Conservation (phyloP, 1,284 basidiomycete genomes). For the Rhodotorula sp. region DNA sequence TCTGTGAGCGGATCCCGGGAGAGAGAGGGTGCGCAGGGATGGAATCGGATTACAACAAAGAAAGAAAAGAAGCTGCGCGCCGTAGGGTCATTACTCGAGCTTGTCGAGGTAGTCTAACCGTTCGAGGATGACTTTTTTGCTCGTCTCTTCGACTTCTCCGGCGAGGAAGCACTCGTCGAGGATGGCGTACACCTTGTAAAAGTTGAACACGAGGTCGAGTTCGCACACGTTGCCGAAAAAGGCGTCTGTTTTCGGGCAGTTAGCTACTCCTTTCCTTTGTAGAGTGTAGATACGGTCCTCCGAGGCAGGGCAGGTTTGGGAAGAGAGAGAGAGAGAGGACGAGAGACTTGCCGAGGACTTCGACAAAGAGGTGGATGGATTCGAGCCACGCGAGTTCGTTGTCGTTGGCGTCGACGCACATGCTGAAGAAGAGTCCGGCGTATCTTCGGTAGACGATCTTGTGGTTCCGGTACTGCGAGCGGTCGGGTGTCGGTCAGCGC, state of each 20-base stretch:
- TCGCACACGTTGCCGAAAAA: slow-evolving; percentile 99
- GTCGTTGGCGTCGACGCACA: slow-evolving; percentile 96
- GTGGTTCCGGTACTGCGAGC: slow-evolving; percentile 80
- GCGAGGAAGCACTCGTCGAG: slow-evolving; percentile 98
- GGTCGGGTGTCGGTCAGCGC: no score
- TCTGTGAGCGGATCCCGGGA: no score
- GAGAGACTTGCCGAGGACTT: slow-evolving; percentile 78
- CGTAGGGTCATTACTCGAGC: no score
- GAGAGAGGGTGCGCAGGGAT: not conserved
- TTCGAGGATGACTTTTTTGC: slow-evolving; percentile 88
- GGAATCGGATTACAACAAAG: not conserved
- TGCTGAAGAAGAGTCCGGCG: slow-evolving; percentile 95
- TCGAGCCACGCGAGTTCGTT: slow-evolving; percentile 97
- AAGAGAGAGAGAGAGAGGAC: not conserved
- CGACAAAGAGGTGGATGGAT: slow-evolving; percentile 96
- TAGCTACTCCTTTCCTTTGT: no score
- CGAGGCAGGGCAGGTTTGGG: no score
- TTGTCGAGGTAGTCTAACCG: slow-evolving; percentile 88
- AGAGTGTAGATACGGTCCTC: no score
- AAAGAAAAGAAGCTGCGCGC: no score
- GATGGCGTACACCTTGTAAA: slow-evolving; percentile 99
- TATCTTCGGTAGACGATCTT: slow-evolving; percentile 94
- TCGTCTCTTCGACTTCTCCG: slow-evolving; percentile 97
- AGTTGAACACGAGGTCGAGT: slow-evolving; percentile 94
- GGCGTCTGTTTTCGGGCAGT: slow-evolving; percentile 58